These are phyloP conservation scores for Saccharomyces jurei DNA, from an alignment of 805 yeast genomes.

Conservation along the genomic window DNA sequence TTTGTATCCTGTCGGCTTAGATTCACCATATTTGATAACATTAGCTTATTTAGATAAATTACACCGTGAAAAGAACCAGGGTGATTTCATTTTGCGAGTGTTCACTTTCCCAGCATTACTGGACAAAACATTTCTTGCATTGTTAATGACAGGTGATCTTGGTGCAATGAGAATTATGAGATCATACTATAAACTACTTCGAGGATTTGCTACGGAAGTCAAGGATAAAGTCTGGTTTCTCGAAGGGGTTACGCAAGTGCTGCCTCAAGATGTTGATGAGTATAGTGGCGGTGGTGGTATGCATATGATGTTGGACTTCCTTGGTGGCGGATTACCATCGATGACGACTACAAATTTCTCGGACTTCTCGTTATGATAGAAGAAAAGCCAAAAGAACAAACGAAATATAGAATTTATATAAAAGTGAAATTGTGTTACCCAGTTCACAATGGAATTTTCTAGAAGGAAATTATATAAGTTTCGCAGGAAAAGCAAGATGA, in stretches of 20 bases:
- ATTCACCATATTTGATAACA: slow-evolving; percentile 82
- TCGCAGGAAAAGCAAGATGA: neutral
- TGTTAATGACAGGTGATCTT: slow-evolving; percentile 76
- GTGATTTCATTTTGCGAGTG: slow-evolving; percentile 77
- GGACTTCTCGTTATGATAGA: slow-evolving; percentile 24
- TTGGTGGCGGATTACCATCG: slow-evolving; percentile 58
- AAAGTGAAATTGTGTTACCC: neutral
- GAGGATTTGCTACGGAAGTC: slow-evolving; percentile 79
- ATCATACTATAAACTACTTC: slow-evolving; percentile 71
- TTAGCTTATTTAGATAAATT: slow-evolving; percentile 78
- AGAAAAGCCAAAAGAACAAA: neutral
- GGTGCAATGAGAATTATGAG: slow-evolving; percentile 88
- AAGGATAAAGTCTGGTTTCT: slow-evolving; percentile 88
- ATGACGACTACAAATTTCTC: slow-evolving; percentile 37
- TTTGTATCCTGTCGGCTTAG: slow-evolving; percentile 73
- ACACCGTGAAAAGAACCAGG: slow-evolving; percentile 71
- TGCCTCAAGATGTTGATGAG: slow-evolving; percentile 88
- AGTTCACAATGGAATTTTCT: neutral
- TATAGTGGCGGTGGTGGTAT: slow-evolving; percentile 86
- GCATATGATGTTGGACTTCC: slow-evolving; percentile 85
- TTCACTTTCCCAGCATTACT: slow-evolving; percentile 90
- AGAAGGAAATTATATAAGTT: slow-evolving; percentile 1
- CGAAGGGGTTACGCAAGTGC: slow-evolving; percentile 81
- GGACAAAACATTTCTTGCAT: slow-evolving; percentile 68
- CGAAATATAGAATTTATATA: neutral